A percentile compares a stretch with the other conserved stretches of the same genome.
Conservation (phyloP, 2,329 filamentous ascomycete species). For the Pseudonectria buxi region DNA sequence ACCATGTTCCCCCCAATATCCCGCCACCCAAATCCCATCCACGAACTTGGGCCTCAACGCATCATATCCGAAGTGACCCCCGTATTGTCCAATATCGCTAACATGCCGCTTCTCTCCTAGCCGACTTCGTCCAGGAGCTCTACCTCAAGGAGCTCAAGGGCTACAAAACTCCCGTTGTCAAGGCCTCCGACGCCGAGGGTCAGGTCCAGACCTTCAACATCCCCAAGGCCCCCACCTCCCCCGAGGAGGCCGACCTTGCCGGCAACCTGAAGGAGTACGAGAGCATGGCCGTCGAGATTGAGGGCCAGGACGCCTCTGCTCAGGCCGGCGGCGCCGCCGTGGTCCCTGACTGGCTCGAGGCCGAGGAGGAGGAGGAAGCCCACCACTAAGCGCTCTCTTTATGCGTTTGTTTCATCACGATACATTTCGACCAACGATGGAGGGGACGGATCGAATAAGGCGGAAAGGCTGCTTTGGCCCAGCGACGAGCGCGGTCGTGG, state of each 20-base stretch:
- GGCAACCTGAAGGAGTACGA: conserved; percentile 92
- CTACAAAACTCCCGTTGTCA: conserved; percentile 82
- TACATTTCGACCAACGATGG: conserved; percentile 1
- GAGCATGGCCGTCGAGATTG: conserved; percentile 86
- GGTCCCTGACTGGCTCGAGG: conserved; percentile 73
- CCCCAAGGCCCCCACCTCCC: conserved; percentile 76
- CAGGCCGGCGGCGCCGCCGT: conserved; percentile 54
- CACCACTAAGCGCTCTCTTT: conserved; percentile 41
- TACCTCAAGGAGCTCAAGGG: conserved; percentile 94
- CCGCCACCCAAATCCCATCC: not conserved
- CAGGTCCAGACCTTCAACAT: conserved; percentile 82
- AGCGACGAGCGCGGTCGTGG: conserved; percentile 5
- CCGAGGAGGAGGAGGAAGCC: conserved; percentile 55
- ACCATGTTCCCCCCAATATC: conserved; percentile 9
- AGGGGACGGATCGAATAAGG: conserved; percentile 12
- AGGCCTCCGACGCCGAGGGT: conserved; percentile 80
- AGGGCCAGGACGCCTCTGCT: conserved; percentile 66
- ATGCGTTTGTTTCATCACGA: not conserved
- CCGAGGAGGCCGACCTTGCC: conserved; percentile 90
- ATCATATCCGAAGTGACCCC: not conserved
- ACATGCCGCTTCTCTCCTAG: conserved; percentile 41
- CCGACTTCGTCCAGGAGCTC: conserved; percentile 95
- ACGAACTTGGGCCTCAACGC: not conserved
- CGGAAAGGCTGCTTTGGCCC: conserved; percentile 7
- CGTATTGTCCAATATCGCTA: conserved; percentile 17